Percentiles rank a stretch among this genome's conserved stretches.
phyloP scores from a whole-genome alignment of 202 grass and related monocot genomes.

The Panicum hallii region DNA sequence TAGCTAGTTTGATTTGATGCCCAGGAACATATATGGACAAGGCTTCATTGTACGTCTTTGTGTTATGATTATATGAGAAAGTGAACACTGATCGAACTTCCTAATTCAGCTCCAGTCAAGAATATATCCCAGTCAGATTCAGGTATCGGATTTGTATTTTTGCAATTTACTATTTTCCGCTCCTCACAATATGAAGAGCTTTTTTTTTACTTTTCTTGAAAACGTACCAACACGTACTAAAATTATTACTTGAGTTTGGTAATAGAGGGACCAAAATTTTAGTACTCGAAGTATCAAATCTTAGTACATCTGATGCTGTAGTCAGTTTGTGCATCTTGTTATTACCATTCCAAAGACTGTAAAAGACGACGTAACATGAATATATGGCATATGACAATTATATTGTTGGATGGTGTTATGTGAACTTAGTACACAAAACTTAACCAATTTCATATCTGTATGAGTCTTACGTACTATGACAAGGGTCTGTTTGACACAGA shows the following conservation, averaged over 20 bases:
- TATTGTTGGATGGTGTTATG: background rate
- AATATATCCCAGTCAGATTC: background rate
- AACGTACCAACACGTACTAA: background rate
- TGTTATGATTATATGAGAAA: background rate
- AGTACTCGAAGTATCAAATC: background rate
- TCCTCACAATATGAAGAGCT: background rate
- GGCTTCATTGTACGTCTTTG: background rate
- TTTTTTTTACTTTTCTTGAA: background rate
- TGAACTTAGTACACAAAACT: background rate
- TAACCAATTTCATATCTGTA: background rate
- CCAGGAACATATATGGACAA: background rate
- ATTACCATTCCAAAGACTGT: background rate
- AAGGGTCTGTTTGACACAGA: background rate
- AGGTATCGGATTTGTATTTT: background rate
- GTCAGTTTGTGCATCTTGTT: background rate
- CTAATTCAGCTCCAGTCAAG: background rate
- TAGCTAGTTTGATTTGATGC: background rate
- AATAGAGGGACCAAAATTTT: background rate
- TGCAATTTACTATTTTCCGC: background rate
- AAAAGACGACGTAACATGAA: background rate
- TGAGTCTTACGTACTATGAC: background rate
- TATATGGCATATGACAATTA: background rate
- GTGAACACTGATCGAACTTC: background rate
- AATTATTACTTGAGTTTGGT: background rate
- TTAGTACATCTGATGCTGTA: background rate